A percentile compares a stretch with the other conserved stretches of the same genome.
Evolutionary conservation across 257 asterid genomes (phyloP).

Genomic region (Apocynum venetum): DNA sequence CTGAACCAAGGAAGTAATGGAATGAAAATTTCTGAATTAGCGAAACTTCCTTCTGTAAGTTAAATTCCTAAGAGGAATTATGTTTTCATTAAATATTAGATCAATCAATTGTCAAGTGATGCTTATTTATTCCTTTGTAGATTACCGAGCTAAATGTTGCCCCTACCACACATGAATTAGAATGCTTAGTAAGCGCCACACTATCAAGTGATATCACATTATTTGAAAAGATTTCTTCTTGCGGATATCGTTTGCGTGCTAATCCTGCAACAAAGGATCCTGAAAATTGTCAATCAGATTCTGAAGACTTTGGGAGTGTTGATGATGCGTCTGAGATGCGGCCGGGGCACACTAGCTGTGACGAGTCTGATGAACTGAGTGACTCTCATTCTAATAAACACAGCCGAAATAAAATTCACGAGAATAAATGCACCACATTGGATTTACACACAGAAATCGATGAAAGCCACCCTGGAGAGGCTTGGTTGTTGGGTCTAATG

Average conservation of each 20-base stretch:
- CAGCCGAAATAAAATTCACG: constrained; percentile 27
- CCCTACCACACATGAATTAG: constrained; percentile 45
- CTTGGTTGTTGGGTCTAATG: constrained; percentile 86
- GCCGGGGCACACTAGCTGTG: constrained; percentile 40
- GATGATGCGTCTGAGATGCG: constrained; percentile 68
- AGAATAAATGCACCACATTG: constrained; percentile 12
- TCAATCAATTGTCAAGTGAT: constrained; percentile 20
- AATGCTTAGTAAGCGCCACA: constrained; percentile 55
- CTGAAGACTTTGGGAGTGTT: constrained; percentile 64
- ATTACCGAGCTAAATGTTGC: constrained; percentile 65
- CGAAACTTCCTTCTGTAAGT: constrained; percentile 74
- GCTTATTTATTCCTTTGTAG: constrained; percentile 39
- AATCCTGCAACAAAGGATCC: constrained; percentile 51
- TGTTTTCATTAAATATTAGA: constrained; percentile 1
- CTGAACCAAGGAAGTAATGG: constrained; percentile 66
- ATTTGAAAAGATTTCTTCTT: constrained; percentile 86
- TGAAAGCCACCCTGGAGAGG: constrained; percentile 96
- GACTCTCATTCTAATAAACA: constrained; percentile 40
- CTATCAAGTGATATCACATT: constrained; percentile 83
- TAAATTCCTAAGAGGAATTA: background rate
- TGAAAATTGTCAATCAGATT: constrained; percentile 56
- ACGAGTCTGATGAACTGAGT: constrained; percentile 50
- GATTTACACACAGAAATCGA: constrained; percentile 67
- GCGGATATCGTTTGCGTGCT: constrained; percentile 80
- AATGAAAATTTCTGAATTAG: constrained; percentile 74